phyloP scores from a whole-genome alignment of 768 basidiomycete genomes.

The Neoboletus subvelutipes region DNA sequence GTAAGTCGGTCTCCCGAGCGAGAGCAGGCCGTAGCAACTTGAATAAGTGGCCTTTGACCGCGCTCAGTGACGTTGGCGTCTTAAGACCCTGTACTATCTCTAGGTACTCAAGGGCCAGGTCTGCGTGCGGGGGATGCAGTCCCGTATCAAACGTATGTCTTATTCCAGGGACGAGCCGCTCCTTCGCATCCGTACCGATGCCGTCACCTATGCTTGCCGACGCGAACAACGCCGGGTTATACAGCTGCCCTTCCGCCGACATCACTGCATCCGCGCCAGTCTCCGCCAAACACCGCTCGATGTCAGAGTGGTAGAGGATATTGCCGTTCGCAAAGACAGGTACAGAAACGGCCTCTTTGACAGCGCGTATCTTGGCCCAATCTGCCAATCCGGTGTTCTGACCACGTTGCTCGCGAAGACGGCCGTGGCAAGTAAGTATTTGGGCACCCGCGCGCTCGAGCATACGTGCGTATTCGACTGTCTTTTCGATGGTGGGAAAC shows the following conservation, averaged over 20 bases:
- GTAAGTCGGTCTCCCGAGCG: slow-evolving; percentile 60
- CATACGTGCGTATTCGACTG: slow-evolving; percentile 94
- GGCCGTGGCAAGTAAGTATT: slow-evolving; percentile 91
- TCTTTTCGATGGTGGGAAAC: slow-evolving; percentile 81
- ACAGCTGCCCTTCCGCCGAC: slow-evolving; percentile 93
- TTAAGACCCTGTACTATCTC: slow-evolving; percentile 61
- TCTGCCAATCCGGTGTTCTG: slow-evolving; percentile 83
- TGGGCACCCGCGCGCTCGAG: slow-evolving; percentile 94
- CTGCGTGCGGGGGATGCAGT: slow-evolving; percentile 55
- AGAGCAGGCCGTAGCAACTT: slow-evolving; percentile 85
- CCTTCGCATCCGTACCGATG: not conserved
- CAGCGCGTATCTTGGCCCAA: slow-evolving; percentile 86
- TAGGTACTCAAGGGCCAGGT: slow-evolving; percentile 85
- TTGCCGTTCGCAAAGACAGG: slow-evolving; percentile 99
- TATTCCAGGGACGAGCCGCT: not conserved
- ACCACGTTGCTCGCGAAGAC: slow-evolving; percentile 89
- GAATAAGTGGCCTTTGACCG: slow-evolving; percentile 92
- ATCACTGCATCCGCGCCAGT: slow-evolving; percentile 94
- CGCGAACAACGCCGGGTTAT: slow-evolving; percentile 83
- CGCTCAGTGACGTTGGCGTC: slow-evolving; percentile 69
- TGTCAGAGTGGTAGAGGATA: slow-evolving; percentile 83
- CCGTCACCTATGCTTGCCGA: slow-evolving; percentile 25
- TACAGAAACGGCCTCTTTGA: slow-evolving; percentile 85
- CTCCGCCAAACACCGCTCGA: slow-evolving; percentile 70
- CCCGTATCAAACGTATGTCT: slow-evolving; percentile 35